Percentiles rank a stretch among this genome's conserved stretches.
Conservation (phyloP, 768 basidiomycete species). For the Sarcomyxa edulis region DNA sequence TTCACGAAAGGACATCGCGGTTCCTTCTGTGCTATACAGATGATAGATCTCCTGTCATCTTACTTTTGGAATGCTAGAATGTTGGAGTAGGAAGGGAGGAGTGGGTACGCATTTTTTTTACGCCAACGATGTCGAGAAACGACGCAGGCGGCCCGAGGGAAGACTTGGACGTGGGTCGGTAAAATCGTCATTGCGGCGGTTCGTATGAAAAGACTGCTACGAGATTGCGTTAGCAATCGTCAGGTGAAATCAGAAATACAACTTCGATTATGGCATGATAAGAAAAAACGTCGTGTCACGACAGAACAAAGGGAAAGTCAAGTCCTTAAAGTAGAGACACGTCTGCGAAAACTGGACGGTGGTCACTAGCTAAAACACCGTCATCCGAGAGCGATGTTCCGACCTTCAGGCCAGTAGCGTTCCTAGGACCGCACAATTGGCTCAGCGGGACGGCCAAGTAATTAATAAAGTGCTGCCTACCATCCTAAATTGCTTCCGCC, state of each 20-base stretch:
- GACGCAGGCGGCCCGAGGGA: no score
- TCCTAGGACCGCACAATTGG: conserved; percentile 20
- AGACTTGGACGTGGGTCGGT: no score
- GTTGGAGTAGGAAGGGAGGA: no score
- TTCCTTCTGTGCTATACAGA: no score
- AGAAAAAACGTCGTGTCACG: not conserved
- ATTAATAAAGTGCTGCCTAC: conserved; percentile 21
- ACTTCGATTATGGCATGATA: not conserved
- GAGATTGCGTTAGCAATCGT: no score
- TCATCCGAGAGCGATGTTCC: conserved; percentile 39
- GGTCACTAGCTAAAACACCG: conserved; percentile 50
- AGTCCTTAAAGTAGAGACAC: conserved; percentile 14
- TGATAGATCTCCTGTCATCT: no score
- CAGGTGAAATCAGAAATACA: not conserved
- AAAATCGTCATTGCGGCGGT: no score
- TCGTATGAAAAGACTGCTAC: no score
- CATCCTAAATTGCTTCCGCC: conserved; percentile 42
- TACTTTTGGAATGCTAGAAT: no score
- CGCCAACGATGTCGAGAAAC: no score
- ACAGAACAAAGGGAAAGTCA: not conserved
- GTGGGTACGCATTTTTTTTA: no score
- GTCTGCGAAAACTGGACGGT: conserved; percentile 48
- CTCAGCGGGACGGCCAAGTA: not conserved
- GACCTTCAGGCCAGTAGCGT: conserved; percentile 30
- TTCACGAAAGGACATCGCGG: no score